A percentile compares a stretch with the other conserved stretches of the same genome.
These are phyloP conservation scores for Jackrogersella minutella DNA, from an alignment of 495 filamentous ascomycete species.

Conservation along the genomic window DNA sequence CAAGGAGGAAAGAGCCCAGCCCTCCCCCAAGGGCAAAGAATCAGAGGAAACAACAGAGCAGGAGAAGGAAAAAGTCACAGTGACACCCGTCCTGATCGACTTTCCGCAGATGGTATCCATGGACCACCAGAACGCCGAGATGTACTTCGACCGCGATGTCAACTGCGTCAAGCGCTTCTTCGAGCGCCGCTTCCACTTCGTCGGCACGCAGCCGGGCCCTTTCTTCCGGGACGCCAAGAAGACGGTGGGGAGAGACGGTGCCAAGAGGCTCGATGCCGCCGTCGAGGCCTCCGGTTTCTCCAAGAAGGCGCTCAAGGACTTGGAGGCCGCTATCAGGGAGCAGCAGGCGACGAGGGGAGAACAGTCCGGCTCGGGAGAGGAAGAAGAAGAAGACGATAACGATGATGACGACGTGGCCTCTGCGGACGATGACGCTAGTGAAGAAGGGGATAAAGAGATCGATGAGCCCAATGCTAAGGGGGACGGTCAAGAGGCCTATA, in stretches of 20 bases:
- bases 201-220: conserved; percentile 80
- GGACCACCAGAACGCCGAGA: conserved; percentile 88
- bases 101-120: conserved; percentile 99
- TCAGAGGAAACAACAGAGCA: conserved; percentile 23
- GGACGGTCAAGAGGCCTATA: conserved; percentile 1
- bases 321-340: conserved; percentile 86
- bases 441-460: conserved; percentile 13
- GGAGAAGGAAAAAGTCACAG: conserved; percentile 45
- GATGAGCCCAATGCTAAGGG: conserved; percentile 17
- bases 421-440: conserved; percentile 26
- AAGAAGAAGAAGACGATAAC: no score
- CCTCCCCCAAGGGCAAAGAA: conserved; percentile 41
- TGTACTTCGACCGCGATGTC: conserved; percentile 96
- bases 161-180: conserved; percentile 95
- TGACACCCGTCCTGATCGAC: conserved; percentile 86
- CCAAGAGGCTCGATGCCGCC: conserved; percentile 79
- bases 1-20: conserved; percentile 65
- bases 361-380: conserved; percentile 52
- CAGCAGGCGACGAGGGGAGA: conserved; percentile 54
- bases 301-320: conserved; percentile 91
- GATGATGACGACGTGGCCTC: conserved; percentile 41
- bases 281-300: conserved; percentile 95
- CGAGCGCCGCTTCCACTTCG: conserved; percentile 85
- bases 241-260: conserved; percentile 67
- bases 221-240: conserved; percentile 85